Conservation (phyloP, 2,329 filamentous ascomycete species). For the Exophiala alcalophila region DNA sequence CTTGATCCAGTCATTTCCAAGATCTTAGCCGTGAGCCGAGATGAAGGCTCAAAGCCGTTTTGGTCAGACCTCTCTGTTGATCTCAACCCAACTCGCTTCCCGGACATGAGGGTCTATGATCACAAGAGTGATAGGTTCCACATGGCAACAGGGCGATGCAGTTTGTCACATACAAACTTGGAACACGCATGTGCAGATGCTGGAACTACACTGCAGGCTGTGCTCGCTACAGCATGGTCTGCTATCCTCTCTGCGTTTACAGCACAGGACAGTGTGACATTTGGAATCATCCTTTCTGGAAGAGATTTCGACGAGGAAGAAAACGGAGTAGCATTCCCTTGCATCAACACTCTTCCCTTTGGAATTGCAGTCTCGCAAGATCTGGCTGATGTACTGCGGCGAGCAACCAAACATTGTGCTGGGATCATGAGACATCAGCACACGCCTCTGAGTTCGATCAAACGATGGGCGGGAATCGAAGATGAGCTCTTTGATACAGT, state of each 20-base stretch:
- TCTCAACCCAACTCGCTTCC: constrained; percentile 67
- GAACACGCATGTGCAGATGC: constrained; percentile 54
- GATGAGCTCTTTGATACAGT: constrained; percentile 76
- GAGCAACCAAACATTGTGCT: constrained; percentile 65
- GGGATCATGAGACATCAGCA: constrained; percentile 67
- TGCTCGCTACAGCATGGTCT: constrained; percentile 75
- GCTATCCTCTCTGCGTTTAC: constrained; percentile 71
- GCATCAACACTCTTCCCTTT: constrained; percentile 76
- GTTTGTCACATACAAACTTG: constrained; percentile 46
- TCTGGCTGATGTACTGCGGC: constrained; percentile 57
- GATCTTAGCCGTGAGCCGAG: constrained; percentile 38
- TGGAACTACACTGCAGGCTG: constrained; percentile 72
- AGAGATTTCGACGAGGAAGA: constrained; percentile 59
- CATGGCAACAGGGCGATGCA: constrained; percentile 39
- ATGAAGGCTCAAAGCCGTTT: constrained; percentile 47
- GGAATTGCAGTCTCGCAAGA: constrained; percentile 54
- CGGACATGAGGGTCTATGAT: constrained; percentile 65
- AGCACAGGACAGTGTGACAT: constrained; percentile 70
- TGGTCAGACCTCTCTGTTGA: constrained; percentile 60
- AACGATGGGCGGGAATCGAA: constrained; percentile 65
- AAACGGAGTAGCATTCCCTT: constrained; percentile 64
- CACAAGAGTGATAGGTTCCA: constrained; percentile 35
- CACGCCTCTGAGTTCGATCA: constrained; percentile 67
- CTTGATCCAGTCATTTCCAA: constrained; percentile 45
- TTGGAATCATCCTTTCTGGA: constrained; percentile 78